Evolutionary conservation across 164 flowering plant genomes (phyloP), one percentile per base, ranked within the genome.

Genomic region (Protea cynaroides): DNA sequence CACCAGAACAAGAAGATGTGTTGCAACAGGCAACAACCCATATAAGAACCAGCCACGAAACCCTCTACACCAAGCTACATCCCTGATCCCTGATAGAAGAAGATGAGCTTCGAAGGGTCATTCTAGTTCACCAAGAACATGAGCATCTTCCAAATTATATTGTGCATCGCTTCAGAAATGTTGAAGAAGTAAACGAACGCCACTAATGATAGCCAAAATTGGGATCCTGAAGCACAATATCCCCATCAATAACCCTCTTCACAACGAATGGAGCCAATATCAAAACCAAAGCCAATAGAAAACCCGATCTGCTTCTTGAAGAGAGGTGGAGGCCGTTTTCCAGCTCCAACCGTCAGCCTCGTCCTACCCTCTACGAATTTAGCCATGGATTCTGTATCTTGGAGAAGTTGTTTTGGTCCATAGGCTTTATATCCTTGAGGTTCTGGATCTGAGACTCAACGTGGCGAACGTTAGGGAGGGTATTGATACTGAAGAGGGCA

Each of bases 131-230:
- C 65, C 69, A 85, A 22, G 69, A 86, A 86, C 92, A 94, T 78
- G 1, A 97, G 97, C 93, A 89, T 87, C 56, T 91, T 87, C 75
- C 96, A 58, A 54, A 94, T 94, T 8, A 94, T 86, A 58, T 89
- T 91, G 56, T 84, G 85, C 99, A 94, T 94, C 0, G 97, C 72
- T 7, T 96, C 99, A 0, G 97, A 83, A 58, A 94, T 97, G 56
- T 97, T 94, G 71, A 91, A 91, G 70, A 94, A 94, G 71, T 91
- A 94, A 1, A 94, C 81, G 58, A 91, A 91, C 9, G 89, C 74
- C 0, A 95, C 79, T 1, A 86, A 81, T 0, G 69, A 22, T 38
- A 91, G 61, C 92, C 95, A 94, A 17, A 85, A 0, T 63, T 84
- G 49, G 73, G 69, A 55, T 91, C 89, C 64, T 86, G 91, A 1